phyloP scores from a whole-genome alignment of 495 filamentous ascomycete genomes.

The Penicillium ochrochloron region DNA sequence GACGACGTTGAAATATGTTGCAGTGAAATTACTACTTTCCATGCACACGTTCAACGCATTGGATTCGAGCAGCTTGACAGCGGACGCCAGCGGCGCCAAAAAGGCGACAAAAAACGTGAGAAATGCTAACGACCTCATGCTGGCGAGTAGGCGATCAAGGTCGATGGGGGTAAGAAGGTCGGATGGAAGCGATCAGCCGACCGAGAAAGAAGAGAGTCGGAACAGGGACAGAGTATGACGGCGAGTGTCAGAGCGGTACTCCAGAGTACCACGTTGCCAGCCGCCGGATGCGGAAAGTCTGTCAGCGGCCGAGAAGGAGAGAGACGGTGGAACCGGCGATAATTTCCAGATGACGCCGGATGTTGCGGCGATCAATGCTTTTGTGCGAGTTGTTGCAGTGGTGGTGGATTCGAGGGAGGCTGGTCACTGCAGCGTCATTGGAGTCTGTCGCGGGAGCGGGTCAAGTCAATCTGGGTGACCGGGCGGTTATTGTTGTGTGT shows the following conservation, averaged over 20 bases:
- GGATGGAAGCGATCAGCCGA: not conserved
- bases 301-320: slow-evolving; percentile 14
- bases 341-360: slow-evolving; percentile 14
- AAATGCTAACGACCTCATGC: slow-evolving; percentile 47
- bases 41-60: slow-evolving; percentile 80
- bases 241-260: slow-evolving; percentile 40
- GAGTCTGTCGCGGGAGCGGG: slow-evolving; percentile 12
- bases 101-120: slow-evolving; percentile 46
- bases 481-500: not conserved
- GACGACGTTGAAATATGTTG: slow-evolving; percentile 78
- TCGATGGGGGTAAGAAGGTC: slow-evolving; percentile 17
- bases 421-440: slow-evolving; percentile 18
- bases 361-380: slow-evolving; percentile 10
- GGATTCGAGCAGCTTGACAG: slow-evolving; percentile 62
- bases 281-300: slow-evolving; percentile 50
- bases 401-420: slow-evolving; percentile 1
- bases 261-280: slow-evolving; percentile 43
- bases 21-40: slow-evolving; percentile 77
- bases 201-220: slow-evolving; percentile 13
- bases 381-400: slow-evolving; percentile 5
- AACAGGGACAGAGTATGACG: slow-evolving; percentile 30
- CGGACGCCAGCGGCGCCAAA: slow-evolving; percentile 44
- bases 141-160: slow-evolving; percentile 22
- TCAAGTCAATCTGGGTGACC: not conserved
- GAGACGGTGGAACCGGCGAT: slow-evolving; percentile 12